Evolutionary conservation across 1,284 basidiomycete species (phyloP), one percentile per base, ranked within the genome.

Genomic region (Exobasidium rhododendri): DNA sequence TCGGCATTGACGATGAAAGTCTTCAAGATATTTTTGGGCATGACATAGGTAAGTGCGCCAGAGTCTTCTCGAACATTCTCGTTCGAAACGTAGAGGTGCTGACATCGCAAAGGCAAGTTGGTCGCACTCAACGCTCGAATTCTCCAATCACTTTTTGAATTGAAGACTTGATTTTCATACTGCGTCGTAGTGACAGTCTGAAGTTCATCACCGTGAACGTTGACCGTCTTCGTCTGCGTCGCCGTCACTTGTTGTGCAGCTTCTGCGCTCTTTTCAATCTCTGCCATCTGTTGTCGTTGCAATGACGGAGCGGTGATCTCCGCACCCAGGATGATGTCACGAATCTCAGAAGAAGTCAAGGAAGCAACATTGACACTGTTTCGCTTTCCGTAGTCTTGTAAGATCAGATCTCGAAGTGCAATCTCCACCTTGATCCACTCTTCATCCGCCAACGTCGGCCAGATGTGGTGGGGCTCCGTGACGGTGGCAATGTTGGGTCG

Each of bases 391-490:
- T 98, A 99, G 82, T 98, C 96, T 85, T 90, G 74, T 31, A 82
- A 65, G 65, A 82, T 82, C 31, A 82, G 67, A 67, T 82, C 82
- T 50, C 81, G 78, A 83, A 98, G 88, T 1, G 94, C 94, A 50
- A 97, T 91, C 83, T 99, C 96, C 49, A 97, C 96, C 82, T 96
- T 94, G 83, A 98, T 97, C 96, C 96, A 99, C 73, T 97, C 94
- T 70, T 97, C 93, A 75, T 98, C 94, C 26, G 84, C 84, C 56
- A 99, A 84, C 1, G 92, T 90, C 5, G 96, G 96, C 94, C 94
- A 99, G 43, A 98, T 92, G 81, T 97, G 82, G 82, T 98, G 94
- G 55, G 94, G 91, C 81, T 97, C 92, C 2, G 96, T 98, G 72
- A 97, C 88, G 4, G 94, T 97, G 20, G 64, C 63, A 7, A 81